Base-by-base conservation (phyloP, 1,139 yeast genomes). In the Sporopachydermia cereana region DNA sequence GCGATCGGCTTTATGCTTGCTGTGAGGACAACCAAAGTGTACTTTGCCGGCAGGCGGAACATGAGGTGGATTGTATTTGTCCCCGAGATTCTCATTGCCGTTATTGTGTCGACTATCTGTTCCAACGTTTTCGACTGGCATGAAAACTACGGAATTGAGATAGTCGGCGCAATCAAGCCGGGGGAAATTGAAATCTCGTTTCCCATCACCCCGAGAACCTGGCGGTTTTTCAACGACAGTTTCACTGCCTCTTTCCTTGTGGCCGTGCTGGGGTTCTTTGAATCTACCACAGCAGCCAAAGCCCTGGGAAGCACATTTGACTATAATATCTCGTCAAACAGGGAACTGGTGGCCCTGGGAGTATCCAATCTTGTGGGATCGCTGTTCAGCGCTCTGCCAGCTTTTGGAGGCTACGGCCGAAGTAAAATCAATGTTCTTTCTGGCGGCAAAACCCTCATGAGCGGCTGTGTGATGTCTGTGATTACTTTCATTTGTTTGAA, bases 391-490 rank as follows among this genome's bases (percentile, higher is more conserved):
- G 84, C 91, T 0, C 66, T 91, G 14, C 97, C 98, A 0, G 79
- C 95, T 1, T 89, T 89, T 69, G 98, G 98, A 2, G 97, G 98
- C 0, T 91, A 91, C 57, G 97, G 96, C 1, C 73, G 98, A 58
- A 81, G 94, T 31, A 89, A 84, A 56, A 79, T 91, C 48, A 91
- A 91, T 62, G 84, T 91, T 1, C 68, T 86, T 43, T 79, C 91
- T 9, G 89, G 89, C 5, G 97, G 95, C 0, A 77, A 77, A 52
- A 84, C 96, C 0, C 91, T 93, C 3, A 68, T 83, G 62, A 76
- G 94, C 41, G 95, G 95, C 0, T 77, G 79, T 2, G 74, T 85
- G 3, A 82, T 89, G 80, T 93, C 95, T 0, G 25, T 75, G 1
- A 70, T 80, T 16, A 81, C 96, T 0, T 60, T 88, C 41, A 53